Conservation (phyloP, 805 yeast genomes). For the Hanseniaspora mollemarum region DNA sequence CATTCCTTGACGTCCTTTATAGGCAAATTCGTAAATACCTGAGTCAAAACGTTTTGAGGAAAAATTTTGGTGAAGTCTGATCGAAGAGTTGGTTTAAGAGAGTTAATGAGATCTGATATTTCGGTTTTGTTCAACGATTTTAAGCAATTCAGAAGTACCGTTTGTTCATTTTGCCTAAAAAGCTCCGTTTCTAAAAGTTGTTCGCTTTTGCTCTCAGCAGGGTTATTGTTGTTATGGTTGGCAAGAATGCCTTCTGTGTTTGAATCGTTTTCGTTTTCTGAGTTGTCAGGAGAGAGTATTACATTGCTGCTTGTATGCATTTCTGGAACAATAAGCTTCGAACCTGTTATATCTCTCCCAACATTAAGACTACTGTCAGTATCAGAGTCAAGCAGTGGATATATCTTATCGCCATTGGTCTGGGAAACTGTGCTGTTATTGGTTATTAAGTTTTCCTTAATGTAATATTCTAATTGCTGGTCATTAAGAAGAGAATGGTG, state of each 20-base stretch:
- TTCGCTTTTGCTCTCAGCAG: conserved; percentile 26
- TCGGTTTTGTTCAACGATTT: conserved; percentile 49
- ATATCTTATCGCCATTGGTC: conserved; percentile 2
- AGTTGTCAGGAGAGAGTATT: conserved; percentile 20
- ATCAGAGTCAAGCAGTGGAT: background rate
- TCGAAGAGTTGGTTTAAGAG: conserved; percentile 45
- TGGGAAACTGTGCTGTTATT: background rate
- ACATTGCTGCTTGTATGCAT: conserved; percentile 20
- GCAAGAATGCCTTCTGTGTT: background rate
- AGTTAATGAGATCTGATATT: conserved; percentile 46
- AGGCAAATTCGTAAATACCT: conserved; percentile 56
- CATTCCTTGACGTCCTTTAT: conserved; percentile 48
- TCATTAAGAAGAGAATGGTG: background rate
- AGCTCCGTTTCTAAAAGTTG: background rate
- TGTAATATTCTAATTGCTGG: background rate
- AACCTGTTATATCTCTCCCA: background rate
- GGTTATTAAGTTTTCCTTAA: conserved; percentile 9
- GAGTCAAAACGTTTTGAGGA: conserved; percentile 63
- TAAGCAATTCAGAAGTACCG: conserved; percentile 37
- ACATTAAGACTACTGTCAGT: background rate
- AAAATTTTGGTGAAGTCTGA: conserved; percentile 61
- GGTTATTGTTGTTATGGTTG: conserved; percentile 22
- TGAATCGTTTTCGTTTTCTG: background rate
- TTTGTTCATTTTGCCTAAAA: background rate
- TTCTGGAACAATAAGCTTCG: background rate